Base-by-base conservation (phyloP, 345 rosid species). In the Citrus inodora region DNA sequence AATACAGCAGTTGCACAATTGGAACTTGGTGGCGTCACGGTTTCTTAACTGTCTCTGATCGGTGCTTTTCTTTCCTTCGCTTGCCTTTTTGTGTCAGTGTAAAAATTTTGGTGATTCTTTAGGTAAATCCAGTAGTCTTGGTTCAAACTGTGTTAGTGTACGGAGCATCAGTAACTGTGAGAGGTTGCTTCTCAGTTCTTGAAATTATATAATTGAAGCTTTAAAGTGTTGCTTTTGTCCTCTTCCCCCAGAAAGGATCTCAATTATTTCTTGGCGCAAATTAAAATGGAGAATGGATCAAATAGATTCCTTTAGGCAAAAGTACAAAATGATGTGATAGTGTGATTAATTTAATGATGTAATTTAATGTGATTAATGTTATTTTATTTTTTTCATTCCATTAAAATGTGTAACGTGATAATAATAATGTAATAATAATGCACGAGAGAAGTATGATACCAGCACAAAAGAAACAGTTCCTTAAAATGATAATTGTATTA, bases 1-100 rank as follows among this genome's bases (percentile, higher is more conserved):
- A 90, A 91, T 76, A 81, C 86, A 25, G 81, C 95, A 62, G 88
- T 76, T 11, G 87, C 93, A 17, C 93, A 91, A 84, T 28, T 85
- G 86, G 98, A 93, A 85, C 91, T 96, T 32, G 66, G 80, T 35
- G 87, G 87, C 9, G 85, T 85, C 56, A 79, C 16, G 5, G 84
- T 93, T 75, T 77, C 97, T 42, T 92, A 79, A 71, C 62, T 7
- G 24, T 14, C 14, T 65, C 28, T 48, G 32, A 22, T n/a, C 6
- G 33, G n/a, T 13, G 27, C 27, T 25, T 25, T 25, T 25, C 27
- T 25, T 25, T 25, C n/a, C 3, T 58, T 75, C 7, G 8, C 59
- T 13, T 0, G 21, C 25, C n/a, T 10, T 62, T 25, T 21, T 62
- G 62, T 28, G 7, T 30, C 19, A 2, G 40, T 72, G n/a, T 51